phyloP scores from a whole-genome alignment of 495 filamentous ascomycete species.

The Massariosphaeria phaeospora region DNA sequence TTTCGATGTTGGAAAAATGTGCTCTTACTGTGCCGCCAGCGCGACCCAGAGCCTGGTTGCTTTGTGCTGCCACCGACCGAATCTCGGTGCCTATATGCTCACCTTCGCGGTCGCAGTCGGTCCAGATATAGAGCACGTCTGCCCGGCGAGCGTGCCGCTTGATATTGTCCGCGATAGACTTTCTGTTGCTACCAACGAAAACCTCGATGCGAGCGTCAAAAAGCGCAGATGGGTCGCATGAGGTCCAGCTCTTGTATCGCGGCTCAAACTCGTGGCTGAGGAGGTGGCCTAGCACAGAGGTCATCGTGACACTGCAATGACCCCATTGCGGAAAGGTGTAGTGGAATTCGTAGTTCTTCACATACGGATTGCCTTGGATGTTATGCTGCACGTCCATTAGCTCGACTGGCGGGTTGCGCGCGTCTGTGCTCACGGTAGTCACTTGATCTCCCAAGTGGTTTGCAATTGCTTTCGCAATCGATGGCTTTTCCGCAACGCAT shows the following conservation, averaged over 20 bases:
- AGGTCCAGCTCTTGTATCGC: constrained; percentile 10
- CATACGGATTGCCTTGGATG: constrained; percentile 7
- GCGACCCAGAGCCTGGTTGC: constrained; percentile 67
- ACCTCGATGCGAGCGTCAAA: constrained; percentile 8
- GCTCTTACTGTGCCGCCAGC: constrained; percentile 56
- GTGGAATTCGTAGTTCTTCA: constrained; percentile 10
- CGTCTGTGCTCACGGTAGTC: constrained; percentile 8
- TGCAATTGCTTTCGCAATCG: constrained; percentile 13
- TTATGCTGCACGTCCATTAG: constrained; percentile 12
- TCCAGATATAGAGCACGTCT: constrained; percentile 85
- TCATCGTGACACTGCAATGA: constrained; percentile 5
- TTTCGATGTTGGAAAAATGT: constrained; percentile 89
- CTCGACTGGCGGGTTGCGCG: constrained; percentile 7
- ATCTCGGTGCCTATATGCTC: constrained; percentile 93
- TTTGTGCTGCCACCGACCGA: constrained; percentile 65
- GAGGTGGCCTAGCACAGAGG: constrained; percentile 11
- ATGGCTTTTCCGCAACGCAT: constrained; percentile 11
- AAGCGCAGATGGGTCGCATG: constrained; percentile 11
- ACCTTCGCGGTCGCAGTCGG: constrained; percentile 94
- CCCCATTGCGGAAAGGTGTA: constrained; percentile 9
- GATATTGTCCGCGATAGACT: constrained; percentile 78
- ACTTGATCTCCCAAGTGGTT: constrained; percentile 12
- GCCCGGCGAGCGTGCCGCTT: constrained; percentile 64
- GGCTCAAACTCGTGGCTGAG: constrained; percentile 10
- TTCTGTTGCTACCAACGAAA: constrained; percentile 48